These are phyloP conservation scores for Lecanoromycetidae sp. DNA, from an alignment of 2,329 filamentous ascomycete species.

Conservation along the genomic window DNA sequence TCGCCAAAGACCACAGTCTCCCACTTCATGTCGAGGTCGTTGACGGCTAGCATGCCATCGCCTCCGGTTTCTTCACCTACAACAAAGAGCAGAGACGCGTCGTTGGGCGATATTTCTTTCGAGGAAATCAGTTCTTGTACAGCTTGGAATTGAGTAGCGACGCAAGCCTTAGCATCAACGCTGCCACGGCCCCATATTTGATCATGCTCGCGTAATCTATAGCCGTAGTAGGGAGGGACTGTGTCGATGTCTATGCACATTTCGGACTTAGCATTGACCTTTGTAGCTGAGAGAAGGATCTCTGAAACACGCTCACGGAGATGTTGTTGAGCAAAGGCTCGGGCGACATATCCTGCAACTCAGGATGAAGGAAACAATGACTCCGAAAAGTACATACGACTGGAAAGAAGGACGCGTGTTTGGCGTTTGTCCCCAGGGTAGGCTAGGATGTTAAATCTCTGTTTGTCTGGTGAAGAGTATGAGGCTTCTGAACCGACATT, in stretches of 20 bases:
- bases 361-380: neutral
- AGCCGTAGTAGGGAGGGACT: constrained; percentile 39
- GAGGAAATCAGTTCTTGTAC: constrained; percentile 14
- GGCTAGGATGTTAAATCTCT: constrained; percentile 67
- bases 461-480: neutral
- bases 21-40: constrained; percentile 40
- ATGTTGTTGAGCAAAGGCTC: neutral
- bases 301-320: constrained; percentile 15
- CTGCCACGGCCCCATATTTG: constrained; percentile 36
- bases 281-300: constrained; percentile 20
- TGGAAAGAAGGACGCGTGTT: constrained; percentile 47
- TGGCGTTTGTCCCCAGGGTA: constrained; percentile 40
- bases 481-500: constrained; percentile 24
- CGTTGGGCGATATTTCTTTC: constrained; percentile 10
- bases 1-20: constrained; percentile 80
- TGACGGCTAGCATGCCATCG: constrained; percentile 59
- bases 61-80: constrained; percentile 76
- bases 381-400: neutral
- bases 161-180: constrained; percentile 47
- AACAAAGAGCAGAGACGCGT: constrained; percentile 41
- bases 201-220: constrained; percentile 30
- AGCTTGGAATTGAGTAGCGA: constrained; percentile 19
- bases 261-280: constrained; percentile 26
- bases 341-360: neutral
- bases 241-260: constrained; percentile 70